Base-by-base conservation (phyloP, 768 basidiomycete genomes). In the Flagelloscypha sp. region DNA sequence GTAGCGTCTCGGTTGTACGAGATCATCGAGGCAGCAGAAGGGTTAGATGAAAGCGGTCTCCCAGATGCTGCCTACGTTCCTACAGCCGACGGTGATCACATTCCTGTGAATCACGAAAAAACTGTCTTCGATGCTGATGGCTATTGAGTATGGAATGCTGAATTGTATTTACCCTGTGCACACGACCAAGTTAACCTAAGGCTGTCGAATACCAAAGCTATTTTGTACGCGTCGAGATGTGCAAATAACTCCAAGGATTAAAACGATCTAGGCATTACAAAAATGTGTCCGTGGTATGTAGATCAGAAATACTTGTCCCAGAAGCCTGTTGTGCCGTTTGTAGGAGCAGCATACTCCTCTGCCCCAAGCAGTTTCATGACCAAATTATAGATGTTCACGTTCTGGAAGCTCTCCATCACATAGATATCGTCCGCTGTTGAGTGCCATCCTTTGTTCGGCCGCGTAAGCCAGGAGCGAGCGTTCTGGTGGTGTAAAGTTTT, bases 1-100 rank as follows among this genome's bases (percentile, higher is more conserved):
- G 88, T 94, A 38, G 92, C 92, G 1, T 86, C 84, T 21, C 71
- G 72, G 44, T 56, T 97, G 45, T 98, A 98, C 58, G 94, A 98
- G 55, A 82, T 97, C 50, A 94, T 99, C 47, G 94, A 98, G 61
- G 84, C 88, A 22, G 89, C 89, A 6, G 92, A 93, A 58, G 92
- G 92, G 22, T 62, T 94, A 31, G 92, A 95, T 53, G 92, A 95
- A 63, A 62, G 66, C 0, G 79, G 79, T 3, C 61, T 94, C 15
- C 90, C 92, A 0, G 73, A 83, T 16, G 64, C 72, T 18, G 73
- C 86, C 2, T 95, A 88, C 53, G 76, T 92, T 18, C 92, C 92
- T 1, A 65, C 71, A 22, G 61, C 69, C 8, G 61, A 61, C 2
- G 76, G 77, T n/a, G 70, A 71, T 32, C 79, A 80, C 46, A 65